Conservation (phyloP, 1,284 basidiomycete species). For the Boletus semigastroideus region DNA sequence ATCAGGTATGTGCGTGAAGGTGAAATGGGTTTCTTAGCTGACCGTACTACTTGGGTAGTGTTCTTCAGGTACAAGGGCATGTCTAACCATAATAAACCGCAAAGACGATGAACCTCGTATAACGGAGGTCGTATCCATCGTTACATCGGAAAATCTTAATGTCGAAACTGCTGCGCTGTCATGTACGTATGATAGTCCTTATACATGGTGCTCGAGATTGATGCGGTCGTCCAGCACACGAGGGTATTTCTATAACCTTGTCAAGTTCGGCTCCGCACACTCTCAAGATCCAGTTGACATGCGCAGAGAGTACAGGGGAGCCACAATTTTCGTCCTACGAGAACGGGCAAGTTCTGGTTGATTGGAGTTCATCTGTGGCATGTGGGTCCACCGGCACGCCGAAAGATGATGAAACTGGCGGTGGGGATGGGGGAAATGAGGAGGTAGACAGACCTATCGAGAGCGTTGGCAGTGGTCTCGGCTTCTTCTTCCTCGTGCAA, state of each 20-base stretch:
- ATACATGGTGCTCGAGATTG: neutral
- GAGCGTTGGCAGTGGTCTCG: conserved; percentile 69
- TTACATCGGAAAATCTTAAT: conserved; percentile 44
- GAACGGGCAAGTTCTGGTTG: conserved; percentile 49
- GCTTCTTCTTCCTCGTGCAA: conserved; percentile 82
- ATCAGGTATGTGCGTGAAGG: conserved; percentile 57
- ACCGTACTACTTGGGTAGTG: conserved; percentile 48
- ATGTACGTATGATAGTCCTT: conserved; percentile 41
- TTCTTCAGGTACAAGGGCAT: conserved; percentile 62
- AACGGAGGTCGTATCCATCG: conserved; percentile 65
- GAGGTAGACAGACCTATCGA: conserved; percentile 32
- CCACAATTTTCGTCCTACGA: conserved; percentile 64
- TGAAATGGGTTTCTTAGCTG: neutral
- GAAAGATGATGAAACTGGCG: conserved; percentile 35
- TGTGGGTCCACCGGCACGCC: conserved; percentile 42
- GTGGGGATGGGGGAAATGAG: conserved; percentile 35
- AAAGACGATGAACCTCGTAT: conserved; percentile 54
- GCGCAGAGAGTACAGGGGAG: conserved; percentile 43
- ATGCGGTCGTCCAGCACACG: conserved; percentile 25
- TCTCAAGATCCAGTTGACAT: conserved; percentile 60
- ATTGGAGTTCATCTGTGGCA: conserved; percentile 59
- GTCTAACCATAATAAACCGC: conserved; percentile 64
- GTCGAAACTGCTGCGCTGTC: conserved; percentile 41
- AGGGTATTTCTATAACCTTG: conserved; percentile 53
- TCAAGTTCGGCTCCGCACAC: conserved; percentile 48